Evolutionary conservation across 441 rosid genomes (phyloP).

Genomic region (Bruguiera hainesii): DNA sequence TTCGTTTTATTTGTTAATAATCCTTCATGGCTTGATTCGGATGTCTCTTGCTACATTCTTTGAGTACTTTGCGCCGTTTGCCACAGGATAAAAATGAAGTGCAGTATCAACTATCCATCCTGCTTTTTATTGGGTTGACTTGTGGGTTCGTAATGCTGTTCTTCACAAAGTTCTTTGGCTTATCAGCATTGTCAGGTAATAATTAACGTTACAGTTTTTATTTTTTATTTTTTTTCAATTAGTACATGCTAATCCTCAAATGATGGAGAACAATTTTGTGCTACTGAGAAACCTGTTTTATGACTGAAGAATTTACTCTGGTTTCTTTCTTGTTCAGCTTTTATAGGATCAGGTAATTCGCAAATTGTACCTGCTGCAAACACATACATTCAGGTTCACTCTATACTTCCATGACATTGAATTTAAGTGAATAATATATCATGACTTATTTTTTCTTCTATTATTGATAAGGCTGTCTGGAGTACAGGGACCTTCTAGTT

Average conservation of each 20-base stretch:
- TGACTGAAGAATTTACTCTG: neutral
- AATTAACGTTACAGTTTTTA: neutral
- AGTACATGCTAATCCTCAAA: neutral
- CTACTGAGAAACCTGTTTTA: neutral
- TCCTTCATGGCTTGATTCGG: neutral
- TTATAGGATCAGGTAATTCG: conserved; percentile 40
- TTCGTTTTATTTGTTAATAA: neutral
- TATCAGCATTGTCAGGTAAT: conserved; percentile 42
- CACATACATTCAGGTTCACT: conserved; percentile 46
- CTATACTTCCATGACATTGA: neutral
- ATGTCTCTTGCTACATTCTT: no score
- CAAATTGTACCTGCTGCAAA: conserved; percentile 46
- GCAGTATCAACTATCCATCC: conserved; percentile 44
- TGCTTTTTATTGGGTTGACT: conserved; percentile 44
- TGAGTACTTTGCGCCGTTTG: neutral
- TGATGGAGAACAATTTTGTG: neutral
- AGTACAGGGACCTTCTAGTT: no score
- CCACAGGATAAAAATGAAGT: conserved; percentile 45
- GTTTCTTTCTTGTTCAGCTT: conserved; percentile 30
- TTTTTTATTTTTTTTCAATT: neutral
- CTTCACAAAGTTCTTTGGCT: conserved; percentile 42
- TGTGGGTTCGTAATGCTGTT: conserved; percentile 44
- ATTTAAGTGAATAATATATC: no score
- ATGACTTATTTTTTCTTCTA: no score
- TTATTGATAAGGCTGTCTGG: no score